Conservation (phyloP, 768 basidiomycete species). For the Podaxis sp. region DNA sequence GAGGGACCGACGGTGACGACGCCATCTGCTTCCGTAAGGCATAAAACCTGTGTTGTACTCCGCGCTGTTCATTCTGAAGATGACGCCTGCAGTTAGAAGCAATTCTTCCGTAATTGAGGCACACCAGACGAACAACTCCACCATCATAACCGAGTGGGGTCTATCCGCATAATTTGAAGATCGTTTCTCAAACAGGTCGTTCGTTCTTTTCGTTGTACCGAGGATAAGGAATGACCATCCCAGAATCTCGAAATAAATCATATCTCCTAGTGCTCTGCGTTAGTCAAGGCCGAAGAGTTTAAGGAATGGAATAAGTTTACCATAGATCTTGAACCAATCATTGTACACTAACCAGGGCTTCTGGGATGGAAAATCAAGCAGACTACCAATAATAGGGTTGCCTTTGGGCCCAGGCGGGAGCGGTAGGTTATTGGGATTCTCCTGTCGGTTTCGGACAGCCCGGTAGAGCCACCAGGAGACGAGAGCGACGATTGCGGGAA, state of each 20-base stretch:
- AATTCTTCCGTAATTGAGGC: background rate
- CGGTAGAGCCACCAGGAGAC: background rate
- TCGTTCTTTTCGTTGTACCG: constrained; percentile 8
- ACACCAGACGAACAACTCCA: background rate
- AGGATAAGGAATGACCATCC: constrained; percentile 16
- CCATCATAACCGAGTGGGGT: constrained; percentile 9
- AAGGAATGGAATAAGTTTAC: background rate
- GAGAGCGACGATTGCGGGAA: too few species aligned
- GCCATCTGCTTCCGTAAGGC: constrained; percentile 28
- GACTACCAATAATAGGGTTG: constrained; percentile 7
- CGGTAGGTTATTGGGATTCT: background rate
- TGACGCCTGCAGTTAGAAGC: background rate
- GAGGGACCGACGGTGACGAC: constrained; percentile 26
- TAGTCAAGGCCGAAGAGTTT: background rate
- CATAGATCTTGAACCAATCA: background rate
- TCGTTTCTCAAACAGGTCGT: constrained; percentile 19
- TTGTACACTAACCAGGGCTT: constrained; percentile 13
- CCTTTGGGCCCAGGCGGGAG: constrained; percentile 11
- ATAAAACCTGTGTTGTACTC: constrained; percentile 17
- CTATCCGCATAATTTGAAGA: constrained; percentile 19
- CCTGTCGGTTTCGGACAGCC: background rate
- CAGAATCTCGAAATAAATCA: constrained; percentile 18
- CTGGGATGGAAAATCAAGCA: background rate
- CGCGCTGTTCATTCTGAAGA: constrained; percentile 1
- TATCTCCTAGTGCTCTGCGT: constrained; percentile 14